Conservation (phyloP, 2,329 filamentous ascomycete genomes). For the Monosporascus sp. region DNA sequence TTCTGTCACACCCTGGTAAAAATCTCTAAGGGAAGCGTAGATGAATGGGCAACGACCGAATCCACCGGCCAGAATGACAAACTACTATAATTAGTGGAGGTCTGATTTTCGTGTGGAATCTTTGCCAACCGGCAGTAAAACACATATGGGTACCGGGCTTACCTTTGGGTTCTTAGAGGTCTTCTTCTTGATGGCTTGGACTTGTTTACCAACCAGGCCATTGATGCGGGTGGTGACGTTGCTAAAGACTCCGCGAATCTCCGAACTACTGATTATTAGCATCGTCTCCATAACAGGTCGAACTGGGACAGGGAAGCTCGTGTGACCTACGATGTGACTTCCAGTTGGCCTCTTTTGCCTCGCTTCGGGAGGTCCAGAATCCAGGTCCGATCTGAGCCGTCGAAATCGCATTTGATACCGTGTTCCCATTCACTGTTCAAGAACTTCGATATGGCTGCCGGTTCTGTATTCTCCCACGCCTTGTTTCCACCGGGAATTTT, state of each 20-base stretch:
- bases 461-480: neutral
- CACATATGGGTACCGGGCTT: neutral
- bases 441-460: neutral
- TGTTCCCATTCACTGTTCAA: conserved; percentile 21
- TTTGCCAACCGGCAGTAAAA: too few relatives aligned
- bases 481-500: conserved; percentile 11
- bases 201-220: conserved; percentile 20
- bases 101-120: neutral
- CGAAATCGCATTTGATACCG: conserved; percentile 19
- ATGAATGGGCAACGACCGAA: neutral
- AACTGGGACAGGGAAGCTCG: conserved; percentile 7
- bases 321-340: neutral
- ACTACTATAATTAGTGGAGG: neutral
- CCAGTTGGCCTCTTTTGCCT: neutral
- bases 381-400: conserved; percentile 4
- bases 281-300: neutral
- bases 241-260: conserved; percentile 19
- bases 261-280: conserved; percentile 2
- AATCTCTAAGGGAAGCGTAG: neutral
- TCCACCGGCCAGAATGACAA: neutral
- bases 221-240: conserved; percentile 16
- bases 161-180: conserved; percentile 21
- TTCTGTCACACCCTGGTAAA: neutral
- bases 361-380: conserved; percentile 4
- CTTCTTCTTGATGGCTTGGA: conserved; percentile 10